Base-by-base conservation (phyloP, 306 rosid genomes). In the Inga laurina region DNA sequence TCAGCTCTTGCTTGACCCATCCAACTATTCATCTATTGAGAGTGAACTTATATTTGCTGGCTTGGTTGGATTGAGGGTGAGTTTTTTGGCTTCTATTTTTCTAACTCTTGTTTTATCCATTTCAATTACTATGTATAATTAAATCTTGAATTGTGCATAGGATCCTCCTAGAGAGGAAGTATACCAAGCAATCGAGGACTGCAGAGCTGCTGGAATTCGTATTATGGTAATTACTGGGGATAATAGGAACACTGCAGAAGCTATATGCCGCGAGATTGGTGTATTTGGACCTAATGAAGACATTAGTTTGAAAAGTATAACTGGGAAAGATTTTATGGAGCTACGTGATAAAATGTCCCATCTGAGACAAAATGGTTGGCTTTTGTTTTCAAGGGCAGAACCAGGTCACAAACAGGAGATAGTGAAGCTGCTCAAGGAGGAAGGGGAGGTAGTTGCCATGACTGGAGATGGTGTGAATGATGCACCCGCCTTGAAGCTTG, bases 311-410 rank as follows among this genome's bases (percentile, higher is more conserved):
- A 96, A 72, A 91, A 96, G 98, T 85, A 24, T 93, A 66, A 96
- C 97, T 2, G 99, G 99, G 74, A 92, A 32, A 85, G 94, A 93
- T 45, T 93, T 93, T 88, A 87, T 92, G 88, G 90, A 88, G 30
- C 85, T 82, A 77, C 84, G 4, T 71, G 90, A 88, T 69, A 91
- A 90, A 74, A 92, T 89, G 81, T 72, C 79, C 61, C 80, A 86
- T 87, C 82, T 96, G 80, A 85, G 89, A 79, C 97, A 92, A 85
- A 81, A 51, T 78, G 92, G 97, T 8, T 94, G 98, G 44, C 94
- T 96, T 74, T 84, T 96, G 83, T 96, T 96, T 88, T 96, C 99
- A n/a, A 92, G 98, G 89, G 99, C 99, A 75, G 98, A 96, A 87
- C 99, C 99, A 43, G 87, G 89, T 76, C 99, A 93, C 86, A 93